A percentile compares a stretch with the other conserved stretches of the same genome.
These are phyloP conservation scores for Wickerhamomyces ciferrii DNA, from an alignment of 805 yeast genomes.

Conservation along the genomic window DNA sequence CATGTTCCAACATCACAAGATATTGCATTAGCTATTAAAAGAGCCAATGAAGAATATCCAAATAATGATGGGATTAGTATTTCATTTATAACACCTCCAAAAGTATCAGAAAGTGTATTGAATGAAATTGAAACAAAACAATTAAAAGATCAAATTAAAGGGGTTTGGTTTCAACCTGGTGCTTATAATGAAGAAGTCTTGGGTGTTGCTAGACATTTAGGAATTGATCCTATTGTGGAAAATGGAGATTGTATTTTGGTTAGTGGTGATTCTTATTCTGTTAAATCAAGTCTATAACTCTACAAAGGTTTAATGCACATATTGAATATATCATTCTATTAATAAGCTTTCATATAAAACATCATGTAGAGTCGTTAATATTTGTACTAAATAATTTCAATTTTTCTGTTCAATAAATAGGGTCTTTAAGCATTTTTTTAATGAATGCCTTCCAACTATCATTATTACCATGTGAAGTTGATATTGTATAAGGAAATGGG, in stretches of 20 bases:
- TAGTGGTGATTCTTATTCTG: constrained; percentile 48
- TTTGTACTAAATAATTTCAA: neutral
- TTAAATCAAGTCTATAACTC: constrained; percentile 31
- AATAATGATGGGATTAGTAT: constrained; percentile 44
- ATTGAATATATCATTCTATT: neutral
- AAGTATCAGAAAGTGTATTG: constrained; percentile 42
- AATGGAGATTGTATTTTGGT: constrained; percentile 70
- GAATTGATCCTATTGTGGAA: constrained; percentile 30
- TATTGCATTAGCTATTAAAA: constrained; percentile 23
- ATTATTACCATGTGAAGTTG: constrained; percentile 20
- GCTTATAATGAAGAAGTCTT: constrained; percentile 53
- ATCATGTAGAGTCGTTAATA: too few species aligned
- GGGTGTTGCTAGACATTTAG: constrained; percentile 30
- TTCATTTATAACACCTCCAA: constrained; percentile 75
- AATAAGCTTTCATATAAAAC: neutral
- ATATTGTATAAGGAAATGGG: constrained; percentile 56
- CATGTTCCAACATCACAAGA: constrained; percentile 33
- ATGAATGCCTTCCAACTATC: constrained; percentile 28
- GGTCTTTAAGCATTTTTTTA: constrained; percentile 34
- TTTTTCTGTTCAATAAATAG: constrained; percentile 1
- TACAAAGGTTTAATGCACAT: too few species aligned
- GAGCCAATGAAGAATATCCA: constrained; percentile 16
- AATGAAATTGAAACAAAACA: constrained; percentile 28
- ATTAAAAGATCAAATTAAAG: constrained; percentile 31
- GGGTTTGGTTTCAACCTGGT: constrained; percentile 85